Evolutionary conservation across 768 basidiomycete species (phyloP), one percentile per base, ranked within the genome.

Genomic region (Mycena sanguinolenta): DNA sequence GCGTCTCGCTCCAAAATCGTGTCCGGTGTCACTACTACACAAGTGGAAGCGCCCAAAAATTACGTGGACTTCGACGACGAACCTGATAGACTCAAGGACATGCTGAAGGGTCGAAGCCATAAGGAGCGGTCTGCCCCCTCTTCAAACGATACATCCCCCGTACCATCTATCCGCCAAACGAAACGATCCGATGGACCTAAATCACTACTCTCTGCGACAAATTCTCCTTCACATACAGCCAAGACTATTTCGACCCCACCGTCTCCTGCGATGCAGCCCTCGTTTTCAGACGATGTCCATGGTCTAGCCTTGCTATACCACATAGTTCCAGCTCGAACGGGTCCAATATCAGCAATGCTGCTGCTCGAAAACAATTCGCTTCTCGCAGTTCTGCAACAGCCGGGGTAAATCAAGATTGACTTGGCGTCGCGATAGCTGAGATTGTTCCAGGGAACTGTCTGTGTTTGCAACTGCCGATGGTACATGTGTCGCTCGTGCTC

Each of bases 31-130:
- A 92, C 89, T 10, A 82, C 83, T 12, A 91, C 93, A 69, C 87
- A 87, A 68, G 92, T 88, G 0, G 92, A 95, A 77, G 94, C 94
- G 0, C 89, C 92, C 0, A 93, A 88, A 80, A 93, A 90, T 73
- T 91, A 88, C 75, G 91, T 95, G 2, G 95, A 95, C 76, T 94
- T 90, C 65, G 94, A 95, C 3, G 92, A 94, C 52, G 94, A 95
- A 75, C 85, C 91, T 2, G 91, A 90, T 63, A 91, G 89, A 73
- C 83, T 95, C 70, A 94, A 92, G 76, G 91, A 90, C 39, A 84
- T 95, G 76, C 78, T 95, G 36, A 91, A 90, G 74, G 89, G 87
- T 13, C 86, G 78, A 65, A 80, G 81, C 38, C 82, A 80, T 21
- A 89, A 80, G 67, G 84, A 85, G 21, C 82, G 77, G 54, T 73